phyloP scores from a whole-genome alignment of 1,284 basidiomycete species.

The Ustilago trichophora region DNA sequence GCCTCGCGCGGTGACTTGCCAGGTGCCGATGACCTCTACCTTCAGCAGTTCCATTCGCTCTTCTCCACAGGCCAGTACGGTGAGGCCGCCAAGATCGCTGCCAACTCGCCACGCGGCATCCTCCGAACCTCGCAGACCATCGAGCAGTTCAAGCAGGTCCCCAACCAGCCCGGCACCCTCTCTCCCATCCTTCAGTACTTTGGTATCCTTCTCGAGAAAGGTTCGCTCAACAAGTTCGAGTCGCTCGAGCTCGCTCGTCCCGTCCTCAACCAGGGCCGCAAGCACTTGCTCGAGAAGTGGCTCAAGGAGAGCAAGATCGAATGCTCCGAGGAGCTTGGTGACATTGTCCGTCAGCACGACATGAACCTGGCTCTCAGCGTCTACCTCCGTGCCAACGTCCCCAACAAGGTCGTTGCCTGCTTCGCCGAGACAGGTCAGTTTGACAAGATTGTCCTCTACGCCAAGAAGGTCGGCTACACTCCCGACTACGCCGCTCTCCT shows the following conservation, averaged over 20 bases:
- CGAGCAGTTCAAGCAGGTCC: constrained; percentile 96
- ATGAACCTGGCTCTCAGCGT: constrained; percentile 99
- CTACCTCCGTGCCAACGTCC: constrained; percentile 96
- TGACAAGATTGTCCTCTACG: constrained; percentile 97
- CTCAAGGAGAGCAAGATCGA: constrained; percentile 99
- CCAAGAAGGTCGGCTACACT: constrained; percentile 94
- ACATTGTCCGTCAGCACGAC: constrained; percentile 93
- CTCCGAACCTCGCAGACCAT: constrained; percentile 94
- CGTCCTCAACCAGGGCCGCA: constrained; percentile 93
- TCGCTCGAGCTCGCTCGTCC: constrained; percentile 95
- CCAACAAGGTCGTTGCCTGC: constrained; percentile 96
- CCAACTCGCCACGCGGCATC: constrained; percentile 95
- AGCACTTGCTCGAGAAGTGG: constrained; percentile 99
- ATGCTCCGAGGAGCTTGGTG: constrained; percentile 97
- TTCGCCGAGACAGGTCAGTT: constrained; percentile 99
- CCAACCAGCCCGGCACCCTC: constrained; percentile 85
- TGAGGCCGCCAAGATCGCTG: constrained; percentile 98
- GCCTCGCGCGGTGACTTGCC: constrained; percentile 96
- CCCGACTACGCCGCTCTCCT: constrained; percentile 95
- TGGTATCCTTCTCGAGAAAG: constrained; percentile 95
- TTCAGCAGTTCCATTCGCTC: constrained; percentile 92
- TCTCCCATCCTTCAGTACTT: constrained; percentile 99
- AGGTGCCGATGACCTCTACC: constrained; percentile 95
- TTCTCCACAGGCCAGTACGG: constrained; percentile 89
- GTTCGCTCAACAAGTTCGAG: constrained; percentile 95